These are phyloP conservation scores for Polyplosphaeria fusca DNA, from an alignment of 495 filamentous ascomycete genomes.

Conservation along the genomic window DNA sequence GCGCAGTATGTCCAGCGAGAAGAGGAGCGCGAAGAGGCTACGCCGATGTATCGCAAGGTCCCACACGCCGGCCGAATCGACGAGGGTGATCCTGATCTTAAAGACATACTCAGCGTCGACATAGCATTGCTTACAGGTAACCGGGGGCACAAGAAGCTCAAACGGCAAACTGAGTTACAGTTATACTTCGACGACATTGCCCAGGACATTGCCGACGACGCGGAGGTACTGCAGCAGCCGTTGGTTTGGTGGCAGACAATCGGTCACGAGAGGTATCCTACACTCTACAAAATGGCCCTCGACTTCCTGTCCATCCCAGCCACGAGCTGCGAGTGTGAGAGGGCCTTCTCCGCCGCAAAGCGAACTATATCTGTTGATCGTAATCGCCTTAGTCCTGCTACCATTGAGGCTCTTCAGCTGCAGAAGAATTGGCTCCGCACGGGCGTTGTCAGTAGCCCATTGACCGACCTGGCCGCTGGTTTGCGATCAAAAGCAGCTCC, in stretches of 20 bases:
- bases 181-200: neutral
- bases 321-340: neutral
- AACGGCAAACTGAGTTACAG: neutral
- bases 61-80: neutral
- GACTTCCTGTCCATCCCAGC: neutral
- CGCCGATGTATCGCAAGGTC: neutral
- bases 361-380: too few species aligned
- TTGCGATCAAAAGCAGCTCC: too few species aligned
- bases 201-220: neutral
- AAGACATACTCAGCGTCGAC: neutral
- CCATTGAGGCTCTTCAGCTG: slow-evolving; percentile 2
- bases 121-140: neutral
- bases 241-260: neutral
- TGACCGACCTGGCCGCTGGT: neutral
- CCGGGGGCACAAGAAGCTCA: neutral
- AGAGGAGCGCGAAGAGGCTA: neutral
- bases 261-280: neutral
- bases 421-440: neutral
- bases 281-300: slow-evolving; percentile 1
- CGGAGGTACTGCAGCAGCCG: neutral
- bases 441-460: neutral
- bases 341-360: neutral
- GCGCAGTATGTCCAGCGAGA: neutral
- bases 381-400: too few species aligned
- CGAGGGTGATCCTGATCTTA: neutral